phyloP scores from a whole-genome alignment of 2,329 filamentous ascomycete genomes.

The Microcyclospora pomicola region DNA sequence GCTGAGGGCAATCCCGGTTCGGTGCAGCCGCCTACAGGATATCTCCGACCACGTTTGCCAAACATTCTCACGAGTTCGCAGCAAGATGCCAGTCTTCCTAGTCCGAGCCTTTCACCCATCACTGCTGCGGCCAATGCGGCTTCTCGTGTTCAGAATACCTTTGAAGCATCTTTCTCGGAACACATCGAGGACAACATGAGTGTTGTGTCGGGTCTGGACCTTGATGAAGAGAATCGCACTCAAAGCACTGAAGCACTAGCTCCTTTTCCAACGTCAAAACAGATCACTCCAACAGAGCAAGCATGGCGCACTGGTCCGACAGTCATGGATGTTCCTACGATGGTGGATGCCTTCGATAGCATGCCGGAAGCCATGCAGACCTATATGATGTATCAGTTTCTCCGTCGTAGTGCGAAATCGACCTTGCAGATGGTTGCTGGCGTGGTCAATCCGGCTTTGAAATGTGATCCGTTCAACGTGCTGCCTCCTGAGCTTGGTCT shows the following conservation, averaged over 20 bases:
- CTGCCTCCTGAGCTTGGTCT: conserved; percentile 78
- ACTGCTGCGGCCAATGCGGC: conserved; percentile 59
- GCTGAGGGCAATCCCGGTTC: conserved; percentile 57
- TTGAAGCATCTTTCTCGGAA: conserved; percentile 20
- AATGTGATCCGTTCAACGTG: conserved; percentile 79
- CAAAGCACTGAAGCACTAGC: conserved; percentile 6
- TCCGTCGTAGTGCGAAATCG: conserved; percentile 74
- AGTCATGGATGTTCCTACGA: conserved; percentile 65
- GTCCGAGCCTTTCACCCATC: conserved; percentile 80
- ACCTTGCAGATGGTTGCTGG: conserved; percentile 82
- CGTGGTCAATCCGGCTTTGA: conserved; percentile 83
- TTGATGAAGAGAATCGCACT: conserved; percentile 18
- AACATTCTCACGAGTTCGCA: conserved; percentile 56
- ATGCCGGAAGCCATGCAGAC: conserved; percentile 87
- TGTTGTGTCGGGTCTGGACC: conserved; percentile 20
- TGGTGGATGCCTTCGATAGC: conserved; percentile 80
- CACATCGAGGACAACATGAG: conserved; percentile 21
- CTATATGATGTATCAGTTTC: conserved; percentile 91
- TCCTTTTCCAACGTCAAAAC: not conserved
- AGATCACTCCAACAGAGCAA: too few relatives aligned
- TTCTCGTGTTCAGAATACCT: conserved; percentile 17
- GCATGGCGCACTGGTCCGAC: conserved; percentile 13
- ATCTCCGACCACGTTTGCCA: conserved; percentile 24
- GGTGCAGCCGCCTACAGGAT: conserved; percentile 17
- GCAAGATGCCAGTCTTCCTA: conserved; percentile 85